These are phyloP conservation scores for Rhizoclosmatium globosum DNA, from an alignment of 192 early-diverging fungal genomes.

Conservation along the genomic window DNA sequence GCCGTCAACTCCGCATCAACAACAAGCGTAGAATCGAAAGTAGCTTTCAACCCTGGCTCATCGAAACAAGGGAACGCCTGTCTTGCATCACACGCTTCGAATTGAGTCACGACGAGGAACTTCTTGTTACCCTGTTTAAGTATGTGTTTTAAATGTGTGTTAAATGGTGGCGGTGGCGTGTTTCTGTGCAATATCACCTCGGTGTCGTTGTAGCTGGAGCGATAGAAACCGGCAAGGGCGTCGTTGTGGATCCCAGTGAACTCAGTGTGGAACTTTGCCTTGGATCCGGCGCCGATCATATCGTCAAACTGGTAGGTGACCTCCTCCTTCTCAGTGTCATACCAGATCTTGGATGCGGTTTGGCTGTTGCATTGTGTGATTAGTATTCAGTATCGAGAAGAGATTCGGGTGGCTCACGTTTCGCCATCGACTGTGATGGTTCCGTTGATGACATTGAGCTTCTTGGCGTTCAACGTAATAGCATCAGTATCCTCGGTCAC, in stretches of 20 bases:
- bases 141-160: constrained; percentile 15
- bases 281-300: constrained; percentile 53
- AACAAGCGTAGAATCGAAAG: constrained; percentile 88
- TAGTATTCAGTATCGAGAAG: background rate
- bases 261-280: constrained; percentile 49
- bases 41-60: constrained; percentile 95
- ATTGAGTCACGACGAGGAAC: constrained; percentile 93
- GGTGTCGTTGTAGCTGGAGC: constrained; percentile 73
- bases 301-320: constrained; percentile 59
- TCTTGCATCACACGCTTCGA: constrained; percentile 91
- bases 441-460: constrained; percentile 24
- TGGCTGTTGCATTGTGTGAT: background rate
- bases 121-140: constrained; percentile 34
- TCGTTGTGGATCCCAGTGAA: constrained; percentile 70
- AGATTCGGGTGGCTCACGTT: background rate
- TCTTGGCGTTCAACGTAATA: constrained; percentile 12
- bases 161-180: constrained; percentile 22
- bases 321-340: constrained; percentile 51
- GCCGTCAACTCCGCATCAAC: constrained; percentile 80
- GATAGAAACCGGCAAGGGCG: constrained; percentile 95
- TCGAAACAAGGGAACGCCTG: constrained; percentile 96
- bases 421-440: background rate
- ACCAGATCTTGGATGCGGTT: constrained; percentile 49
- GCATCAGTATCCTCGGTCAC: background rate
- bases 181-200: constrained; percentile 44